A percentile compares a stretch with the other conserved stretches of the same genome.
phyloP scores from a whole-genome alignment of 2,329 filamentous ascomycete species.

The Pseudocercospora cruenta region DNA sequence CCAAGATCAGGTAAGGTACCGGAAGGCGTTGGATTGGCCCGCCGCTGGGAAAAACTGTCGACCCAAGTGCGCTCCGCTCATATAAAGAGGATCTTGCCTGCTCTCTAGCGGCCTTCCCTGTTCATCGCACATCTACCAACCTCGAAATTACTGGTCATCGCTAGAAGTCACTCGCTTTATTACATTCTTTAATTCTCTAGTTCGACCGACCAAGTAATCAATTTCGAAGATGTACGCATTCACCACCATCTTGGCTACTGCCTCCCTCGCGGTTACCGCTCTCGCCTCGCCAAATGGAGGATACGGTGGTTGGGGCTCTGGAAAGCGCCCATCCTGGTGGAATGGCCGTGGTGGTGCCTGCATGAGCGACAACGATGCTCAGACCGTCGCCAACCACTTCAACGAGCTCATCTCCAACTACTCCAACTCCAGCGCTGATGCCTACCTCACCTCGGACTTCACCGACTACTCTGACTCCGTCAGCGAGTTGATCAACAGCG shows the following conservation, averaged over 20 bases:
- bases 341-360: conserved; percentile 28
- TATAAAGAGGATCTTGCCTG: conserved; percentile 11
- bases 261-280: conserved; percentile 17
- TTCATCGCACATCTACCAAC: conserved; percentile 10
- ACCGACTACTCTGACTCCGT: conserved; percentile 41
- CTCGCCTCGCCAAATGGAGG: conserved; percentile 17
- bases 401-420: conserved; percentile 38
- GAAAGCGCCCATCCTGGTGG: conserved; percentile 25
- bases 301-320: conserved; percentile 15
- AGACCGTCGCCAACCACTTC: conserved; percentile 37
- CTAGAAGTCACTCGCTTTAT: conserved; percentile 3
- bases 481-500: conserved; percentile 40
- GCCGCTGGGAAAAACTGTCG: not conserved
- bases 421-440: conserved; percentile 33
- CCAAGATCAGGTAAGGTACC: not conserved
- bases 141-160: conserved; percentile 5
- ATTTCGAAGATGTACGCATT: conserved; percentile 30
- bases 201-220: conserved; percentile 9
- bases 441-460: conserved; percentile 35
- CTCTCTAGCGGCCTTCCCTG: not conserved
- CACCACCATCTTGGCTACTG: conserved; percentile 23
- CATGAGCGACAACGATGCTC: conserved; percentile 31
- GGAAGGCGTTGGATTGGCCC: not conserved
- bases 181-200: conserved; percentile 1
- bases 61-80: not conserved